These are phyloP conservation scores for Pleurotus salmoneostramineus DNA, from an alignment of 768 basidiomycete species.

Conservation along the genomic window DNA sequence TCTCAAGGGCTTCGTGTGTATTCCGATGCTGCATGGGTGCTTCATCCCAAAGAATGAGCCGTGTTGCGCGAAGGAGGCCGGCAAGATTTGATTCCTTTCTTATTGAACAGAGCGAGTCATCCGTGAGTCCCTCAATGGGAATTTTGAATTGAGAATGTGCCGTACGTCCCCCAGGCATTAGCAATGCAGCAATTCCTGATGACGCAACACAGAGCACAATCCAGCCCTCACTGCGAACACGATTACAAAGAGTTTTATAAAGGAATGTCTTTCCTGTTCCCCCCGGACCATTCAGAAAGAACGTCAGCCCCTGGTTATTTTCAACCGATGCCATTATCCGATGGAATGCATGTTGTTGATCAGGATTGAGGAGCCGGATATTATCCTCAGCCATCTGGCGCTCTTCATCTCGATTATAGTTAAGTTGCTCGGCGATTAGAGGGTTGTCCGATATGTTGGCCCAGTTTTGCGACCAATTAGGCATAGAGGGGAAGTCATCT, in stretches of 20 bases:
- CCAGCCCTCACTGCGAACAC: conserved; percentile 17
- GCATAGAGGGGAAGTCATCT: conserved; percentile 30
- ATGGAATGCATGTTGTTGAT: conserved; percentile 26
- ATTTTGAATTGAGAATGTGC: conserved; percentile 47
- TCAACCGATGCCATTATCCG: conserved; percentile 21
- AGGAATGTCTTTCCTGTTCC: conserved; percentile 45
- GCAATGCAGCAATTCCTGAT: conserved; percentile 43
- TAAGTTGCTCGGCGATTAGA: conserved; percentile 26
- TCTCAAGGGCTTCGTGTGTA: conserved; percentile 29
- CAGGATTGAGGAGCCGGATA: conserved; percentile 20
- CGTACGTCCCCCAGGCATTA: conserved; percentile 40
- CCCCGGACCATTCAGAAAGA: conserved; percentile 41
- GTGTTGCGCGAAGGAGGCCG: conserved; percentile 21
- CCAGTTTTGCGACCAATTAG: conserved; percentile 23
- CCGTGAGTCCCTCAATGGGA: conserved; percentile 22
- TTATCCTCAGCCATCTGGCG: background rate
- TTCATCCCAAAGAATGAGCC: conserved; percentile 36
- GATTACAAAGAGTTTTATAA: conserved; percentile 28
- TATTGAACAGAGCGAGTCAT: conserved; percentile 21
- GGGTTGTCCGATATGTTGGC: conserved; percentile 14
- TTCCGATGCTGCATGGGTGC: conserved; percentile 26
- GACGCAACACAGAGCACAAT: conserved; percentile 46
- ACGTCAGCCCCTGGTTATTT: conserved; percentile 13
- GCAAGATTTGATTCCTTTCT: conserved; percentile 17
- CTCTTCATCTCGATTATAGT: conserved; percentile 20